These are phyloP conservation scores for Phytophthora idaei DNA, from an alignment of 352 stramenopile species.

Conservation along the genomic window DNA sequence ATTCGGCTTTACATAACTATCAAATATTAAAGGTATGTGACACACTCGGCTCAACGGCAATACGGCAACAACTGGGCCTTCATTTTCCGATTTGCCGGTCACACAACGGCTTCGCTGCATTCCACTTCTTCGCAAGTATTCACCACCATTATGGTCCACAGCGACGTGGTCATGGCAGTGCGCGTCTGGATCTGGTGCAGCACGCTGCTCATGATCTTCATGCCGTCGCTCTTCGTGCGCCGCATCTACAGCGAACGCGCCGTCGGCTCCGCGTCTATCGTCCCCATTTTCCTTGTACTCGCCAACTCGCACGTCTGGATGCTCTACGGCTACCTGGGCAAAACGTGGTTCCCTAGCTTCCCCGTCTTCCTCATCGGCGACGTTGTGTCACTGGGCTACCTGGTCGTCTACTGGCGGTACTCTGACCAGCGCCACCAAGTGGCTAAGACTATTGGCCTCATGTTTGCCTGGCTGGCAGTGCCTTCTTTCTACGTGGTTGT, in stretches of 20 bases:
- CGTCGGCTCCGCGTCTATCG: constrained; percentile 26
- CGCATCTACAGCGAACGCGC: constrained; percentile 31
- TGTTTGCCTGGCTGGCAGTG: constrained; percentile 28
- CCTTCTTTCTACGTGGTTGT: constrained; percentile 36
- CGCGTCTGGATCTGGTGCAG: constrained; percentile 38
- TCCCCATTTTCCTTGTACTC: constrained; percentile 35
- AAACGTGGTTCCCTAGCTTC: constrained; percentile 46
- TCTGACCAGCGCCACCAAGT: constrained; percentile 23
- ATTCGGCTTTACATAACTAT: not conserved
- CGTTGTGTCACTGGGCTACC: constrained; percentile 33
- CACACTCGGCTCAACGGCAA: not conserved
- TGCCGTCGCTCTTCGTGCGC: constrained; percentile 36
- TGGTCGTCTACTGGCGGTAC: constrained; percentile 40
- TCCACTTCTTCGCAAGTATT: constrained; percentile 3
- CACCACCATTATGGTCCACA: constrained; percentile 13
- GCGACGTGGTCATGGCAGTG: constrained; percentile 26
- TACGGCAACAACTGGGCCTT: constrained; percentile 3
- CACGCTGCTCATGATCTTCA: constrained; percentile 36
- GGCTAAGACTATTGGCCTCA: constrained; percentile 15
- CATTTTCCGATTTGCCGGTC: constrained; percentile 26
- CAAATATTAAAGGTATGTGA: not conserved
- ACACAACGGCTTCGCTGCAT: not conserved
- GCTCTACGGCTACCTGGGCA: constrained; percentile 36
- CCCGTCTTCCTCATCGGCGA: constrained; percentile 46
- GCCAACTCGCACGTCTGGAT: constrained; percentile 42